Conservation (phyloP, 164 flowering plant species). For the Vitis riparia region DNA sequence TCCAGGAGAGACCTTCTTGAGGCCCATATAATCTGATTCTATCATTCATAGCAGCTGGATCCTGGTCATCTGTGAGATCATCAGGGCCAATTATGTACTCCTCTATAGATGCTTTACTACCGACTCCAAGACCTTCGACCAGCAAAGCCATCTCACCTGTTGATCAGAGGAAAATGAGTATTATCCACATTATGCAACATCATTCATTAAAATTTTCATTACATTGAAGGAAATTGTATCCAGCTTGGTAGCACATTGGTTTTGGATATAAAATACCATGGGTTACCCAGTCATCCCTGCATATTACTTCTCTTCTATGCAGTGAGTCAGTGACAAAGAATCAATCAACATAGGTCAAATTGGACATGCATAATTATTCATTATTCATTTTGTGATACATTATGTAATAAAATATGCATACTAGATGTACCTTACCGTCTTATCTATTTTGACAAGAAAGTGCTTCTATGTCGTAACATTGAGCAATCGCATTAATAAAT, state of each 20-base stretch:
- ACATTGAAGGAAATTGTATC: too few relatives aligned
- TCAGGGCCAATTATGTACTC: constrained; percentile 56
- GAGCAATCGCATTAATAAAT: too few relatives aligned
- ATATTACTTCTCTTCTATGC: not conserved
- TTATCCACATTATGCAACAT: constrained; percentile 1
- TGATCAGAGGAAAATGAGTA: constrained; percentile 8
- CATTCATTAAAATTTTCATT: not conserved
- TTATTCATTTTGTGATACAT: too few relatives aligned
- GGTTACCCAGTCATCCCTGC: not conserved
- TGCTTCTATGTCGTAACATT: too few relatives aligned
- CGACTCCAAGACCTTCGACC: constrained; percentile 57
- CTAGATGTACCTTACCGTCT: too few relatives aligned
- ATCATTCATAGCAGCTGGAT: constrained; percentile 31
- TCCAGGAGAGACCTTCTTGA: constrained; percentile 52
- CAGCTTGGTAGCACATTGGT: not conserved
- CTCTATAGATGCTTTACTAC: constrained; percentile 50
- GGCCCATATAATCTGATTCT: constrained; percentile 47
- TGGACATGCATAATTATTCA: too few relatives aligned
- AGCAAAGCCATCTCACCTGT: constrained; percentile 66
- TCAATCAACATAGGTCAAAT: too few relatives aligned
- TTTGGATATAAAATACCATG: not conserved
- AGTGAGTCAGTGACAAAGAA: too few relatives aligned
- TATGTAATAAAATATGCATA: too few relatives aligned
- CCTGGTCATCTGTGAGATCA: constrained; percentile 36
- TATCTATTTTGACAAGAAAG: too few relatives aligned